phyloP scores from a whole-genome alignment of 805 yeast species.

The Scheffersomyces coipomensis region DNA sequence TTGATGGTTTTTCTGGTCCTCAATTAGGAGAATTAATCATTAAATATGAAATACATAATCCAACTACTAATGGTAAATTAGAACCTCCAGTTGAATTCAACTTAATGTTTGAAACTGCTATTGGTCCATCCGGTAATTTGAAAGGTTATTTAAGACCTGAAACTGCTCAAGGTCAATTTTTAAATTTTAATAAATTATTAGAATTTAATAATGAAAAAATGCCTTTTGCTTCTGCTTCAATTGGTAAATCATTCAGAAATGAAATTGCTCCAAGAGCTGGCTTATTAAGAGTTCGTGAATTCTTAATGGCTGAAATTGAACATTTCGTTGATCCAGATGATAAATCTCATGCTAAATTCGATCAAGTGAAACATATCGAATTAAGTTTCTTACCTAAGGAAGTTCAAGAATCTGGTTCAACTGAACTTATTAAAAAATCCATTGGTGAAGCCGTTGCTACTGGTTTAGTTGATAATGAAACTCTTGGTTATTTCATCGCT shows the following conservation, averaged over 20 bases:
- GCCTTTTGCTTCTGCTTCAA: conserved; percentile 99
- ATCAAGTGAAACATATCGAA: conserved; percentile 68
- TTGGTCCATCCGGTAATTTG: conserved; percentile 96
- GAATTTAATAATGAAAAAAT: conserved; percentile 94
- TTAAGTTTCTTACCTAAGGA: conserved; percentile 81
- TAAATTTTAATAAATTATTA: conserved; percentile 88
- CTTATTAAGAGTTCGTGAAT: conserved; percentile 95
- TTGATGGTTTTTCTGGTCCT: conserved; percentile 93
- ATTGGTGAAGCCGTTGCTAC: conserved; percentile 88
- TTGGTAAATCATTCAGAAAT: conserved; percentile 98
- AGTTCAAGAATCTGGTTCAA: conserved; percentile 83
- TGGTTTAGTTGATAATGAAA: conserved; percentile 93
- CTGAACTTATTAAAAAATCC: conserved; percentile 59
- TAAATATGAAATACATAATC: conserved; percentile 84
- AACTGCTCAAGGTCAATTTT: conserved; percentile 99
- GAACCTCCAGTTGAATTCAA: conserved; percentile 94
- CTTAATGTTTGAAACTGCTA: conserved; percentile 98
- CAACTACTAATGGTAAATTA: conserved; percentile 80
- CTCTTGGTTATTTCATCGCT: conserved; percentile 94
- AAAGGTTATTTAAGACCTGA: conserved; percentile 97
- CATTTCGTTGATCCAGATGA: conserved; percentile 94
- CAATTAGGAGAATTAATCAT: conserved; percentile 86
- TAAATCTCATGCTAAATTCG: conserved; percentile 80
- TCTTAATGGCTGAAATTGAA: conserved; percentile 98
- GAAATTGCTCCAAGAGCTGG: conserved; percentile 99